These are phyloP conservation scores for Cephalotrichum gorgonifer DNA, from an alignment of 2,329 filamentous ascomycete genomes.

Conservation along the genomic window DNA sequence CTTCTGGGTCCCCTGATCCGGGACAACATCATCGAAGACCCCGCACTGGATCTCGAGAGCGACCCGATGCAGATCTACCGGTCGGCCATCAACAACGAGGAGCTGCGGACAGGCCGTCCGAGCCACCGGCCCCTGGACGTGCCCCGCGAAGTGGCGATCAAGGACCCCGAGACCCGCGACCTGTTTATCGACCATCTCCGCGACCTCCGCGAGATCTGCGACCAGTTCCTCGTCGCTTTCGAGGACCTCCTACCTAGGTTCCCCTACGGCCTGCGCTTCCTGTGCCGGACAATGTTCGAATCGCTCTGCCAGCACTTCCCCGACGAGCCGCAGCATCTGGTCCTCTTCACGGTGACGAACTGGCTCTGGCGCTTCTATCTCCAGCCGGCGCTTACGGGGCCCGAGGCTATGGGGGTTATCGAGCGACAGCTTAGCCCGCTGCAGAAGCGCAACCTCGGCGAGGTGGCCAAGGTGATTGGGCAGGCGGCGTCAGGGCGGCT, in stretches of 20 bases:
- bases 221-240: constrained; percentile 73
- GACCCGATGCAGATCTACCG: constrained; percentile 96
- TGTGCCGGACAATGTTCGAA: constrained; percentile 79
- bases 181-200: constrained; percentile 92
- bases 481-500: constrained; percentile 82
- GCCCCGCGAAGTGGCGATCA: constrained; percentile 85
- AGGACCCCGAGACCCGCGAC: constrained; percentile 82
- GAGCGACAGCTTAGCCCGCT: constrained; percentile 82
- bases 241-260: constrained; percentile 80
- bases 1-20: constrained; percentile 76
- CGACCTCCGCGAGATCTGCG: constrained; percentile 86
- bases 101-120: constrained; percentile 78
- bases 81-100: constrained; percentile 92
- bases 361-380: constrained; percentile 96
- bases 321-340: constrained; percentile 62
- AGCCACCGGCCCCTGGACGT: constrained; percentile 77
- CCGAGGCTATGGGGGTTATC: constrained; percentile 86
- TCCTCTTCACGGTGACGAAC: constrained; percentile 75
- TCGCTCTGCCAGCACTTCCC: constrained; percentile 67
- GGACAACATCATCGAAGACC: constrained; percentile 87
- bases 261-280: constrained; percentile 85
- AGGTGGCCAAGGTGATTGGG: constrained; percentile 83
- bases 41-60: constrained; percentile 84
- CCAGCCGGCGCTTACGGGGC: constrained; percentile 77
- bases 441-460: constrained; percentile 83